Evolutionary conservation across 805 yeast genomes (phyloP), one percentile per base, ranked within the genome.

Genomic region (Yamadazyma insecticola): DNA sequence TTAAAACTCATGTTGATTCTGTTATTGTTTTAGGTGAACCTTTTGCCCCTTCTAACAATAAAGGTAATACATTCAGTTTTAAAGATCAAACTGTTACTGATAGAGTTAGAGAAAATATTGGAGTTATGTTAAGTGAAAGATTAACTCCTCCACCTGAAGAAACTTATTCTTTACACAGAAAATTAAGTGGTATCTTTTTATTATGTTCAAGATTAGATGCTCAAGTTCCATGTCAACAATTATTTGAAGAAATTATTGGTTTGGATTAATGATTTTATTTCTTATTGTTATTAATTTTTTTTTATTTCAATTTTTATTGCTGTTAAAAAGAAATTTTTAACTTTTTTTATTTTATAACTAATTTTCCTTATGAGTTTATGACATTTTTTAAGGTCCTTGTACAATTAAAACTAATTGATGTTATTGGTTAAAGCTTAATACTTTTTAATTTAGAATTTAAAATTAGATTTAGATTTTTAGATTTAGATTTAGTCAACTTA

Each of bases 101-200:
- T 43, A 74, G 97, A 41, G 96, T 92, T 14, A 74, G 95, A 43
- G 81, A 76, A 3, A 88, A 89, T 48, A 86, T 92, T 43, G 79
- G 87, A 2, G 62, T 89, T 32, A 92, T 92, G 98, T 69, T 92
- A 39, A 75, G 80, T 39, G 96, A 92, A 57, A 75, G 98, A 45
- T 66, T 92, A 39, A 77, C 96, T 3, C 97, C 98, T 3, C 98
- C 98, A 10, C 98, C 98, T 2, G 97, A 92, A 50, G 98, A 92
- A 57, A 92, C 98, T 0, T 92, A 92, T 55, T 83, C 95, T n/a
- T 67, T 92, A 46, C 98, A 92, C 60, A 72, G 98, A 48, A 92
- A 92, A 52, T 77, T 92, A 50, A 84, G 95, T 51, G 98, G 98
- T 8, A 95, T 92, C 1, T 92, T 84, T 51, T 66, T 92, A 39